Evolutionary conservation across 306 rosid species (phyloP).

Genomic region (Myrica gale): DNA sequence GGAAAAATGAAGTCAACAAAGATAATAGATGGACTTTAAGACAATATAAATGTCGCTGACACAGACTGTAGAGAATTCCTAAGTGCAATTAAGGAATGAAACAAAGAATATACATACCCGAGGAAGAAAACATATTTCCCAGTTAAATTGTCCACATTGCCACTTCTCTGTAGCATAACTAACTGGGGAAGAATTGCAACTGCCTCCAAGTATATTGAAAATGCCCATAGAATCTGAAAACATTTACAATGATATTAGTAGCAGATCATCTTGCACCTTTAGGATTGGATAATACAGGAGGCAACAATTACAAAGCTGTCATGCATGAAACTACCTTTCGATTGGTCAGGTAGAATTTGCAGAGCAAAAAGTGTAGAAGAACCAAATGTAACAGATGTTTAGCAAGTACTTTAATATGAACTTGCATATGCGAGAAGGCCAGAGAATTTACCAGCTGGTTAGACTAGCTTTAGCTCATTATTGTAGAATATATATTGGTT

Average conservation of each 20-base stretch:
- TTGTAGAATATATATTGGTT: neutral
- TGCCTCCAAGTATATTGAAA: constrained; percentile 94
- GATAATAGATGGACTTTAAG: neutral
- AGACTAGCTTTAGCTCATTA: neutral
- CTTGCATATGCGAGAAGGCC: neutral
- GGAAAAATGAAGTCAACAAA: neutral
- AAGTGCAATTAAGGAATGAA: neutral
- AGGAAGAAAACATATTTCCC: constrained; percentile 89
- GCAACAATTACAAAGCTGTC: constrained; percentile 22
- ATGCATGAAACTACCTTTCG: neutral
- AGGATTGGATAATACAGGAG: constrained; percentile 2
- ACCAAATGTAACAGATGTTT: neutral
- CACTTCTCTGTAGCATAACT: constrained; percentile 85
- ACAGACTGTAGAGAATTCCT: constrained; percentile 15
- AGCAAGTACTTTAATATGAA: neutral
- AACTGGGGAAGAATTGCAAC: constrained; percentile 86
- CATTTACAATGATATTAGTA: constrained; percentile 18
- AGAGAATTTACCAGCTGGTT: neutral
- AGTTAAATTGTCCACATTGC: constrained; percentile 92
- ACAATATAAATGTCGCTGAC: neutral
- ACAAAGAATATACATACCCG: constrained; percentile 53
- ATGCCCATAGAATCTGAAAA: constrained; percentile 84
- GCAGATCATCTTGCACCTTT: constrained; percentile 2
- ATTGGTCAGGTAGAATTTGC: neutral
- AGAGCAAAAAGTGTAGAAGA: neutral